These are phyloP conservation scores for Chalciporus chontae DNA, from an alignment of 768 basidiomycete genomes.

Conservation along the genomic window DNA sequence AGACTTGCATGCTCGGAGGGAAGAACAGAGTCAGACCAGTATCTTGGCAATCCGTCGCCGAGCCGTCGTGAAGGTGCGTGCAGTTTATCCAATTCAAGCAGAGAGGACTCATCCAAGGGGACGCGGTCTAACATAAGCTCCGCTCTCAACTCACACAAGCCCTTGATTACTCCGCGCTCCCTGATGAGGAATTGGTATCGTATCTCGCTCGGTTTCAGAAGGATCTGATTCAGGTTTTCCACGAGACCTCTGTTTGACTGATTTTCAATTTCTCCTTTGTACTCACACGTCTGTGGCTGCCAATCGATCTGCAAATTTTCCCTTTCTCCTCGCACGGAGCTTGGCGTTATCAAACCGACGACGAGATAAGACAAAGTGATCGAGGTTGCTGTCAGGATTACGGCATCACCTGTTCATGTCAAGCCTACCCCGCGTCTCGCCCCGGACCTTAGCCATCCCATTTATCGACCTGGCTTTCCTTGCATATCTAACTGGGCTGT, in stretches of 20 bases:
- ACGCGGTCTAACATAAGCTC: conserved; percentile 44
- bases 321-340: background rate
- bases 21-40: conserved; percentile 60
- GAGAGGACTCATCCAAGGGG: background rate
- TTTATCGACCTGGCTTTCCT: background rate
- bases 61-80: conserved; percentile 59
- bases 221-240: conserved; percentile 55
- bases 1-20: conserved; percentile 51
- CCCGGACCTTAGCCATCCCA: background rate
- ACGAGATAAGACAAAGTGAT: background rate
- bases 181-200: conserved; percentile 60
- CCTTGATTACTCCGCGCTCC: conserved; percentile 66
- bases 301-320: conserved; percentile 8
- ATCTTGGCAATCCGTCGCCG: conserved; percentile 61
- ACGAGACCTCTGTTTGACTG: conserved; percentile 20
- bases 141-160: conserved; percentile 74
- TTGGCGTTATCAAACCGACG: conserved; percentile 15
- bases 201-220: conserved; percentile 70
- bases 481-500: background rate
- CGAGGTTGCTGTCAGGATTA: conserved; percentile 1
- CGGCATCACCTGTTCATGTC: conserved; percentile 6
- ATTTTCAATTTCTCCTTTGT: background rate
- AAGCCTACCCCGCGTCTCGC: background rate
- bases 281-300: background rate
- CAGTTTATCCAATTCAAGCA: background rate